phyloP scores from a whole-genome alignment of 2,329 filamentous ascomycete species.

The Neurospora sp. region DNA sequence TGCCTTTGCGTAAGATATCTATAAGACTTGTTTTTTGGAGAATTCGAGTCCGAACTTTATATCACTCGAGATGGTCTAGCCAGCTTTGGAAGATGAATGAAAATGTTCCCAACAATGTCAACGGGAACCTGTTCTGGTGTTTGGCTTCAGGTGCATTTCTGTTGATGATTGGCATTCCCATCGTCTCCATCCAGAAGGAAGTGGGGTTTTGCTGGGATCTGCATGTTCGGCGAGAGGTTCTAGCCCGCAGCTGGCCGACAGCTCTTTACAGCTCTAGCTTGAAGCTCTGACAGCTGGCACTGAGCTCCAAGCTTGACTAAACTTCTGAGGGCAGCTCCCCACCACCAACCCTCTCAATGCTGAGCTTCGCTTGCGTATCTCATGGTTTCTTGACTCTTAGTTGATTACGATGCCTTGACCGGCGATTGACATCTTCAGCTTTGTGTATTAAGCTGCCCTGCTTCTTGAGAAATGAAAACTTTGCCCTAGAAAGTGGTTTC shows the following conservation, averaged over 20 bases:
- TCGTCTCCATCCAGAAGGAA: background rate
- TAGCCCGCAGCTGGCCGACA: background rate
- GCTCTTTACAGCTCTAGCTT: background rate
- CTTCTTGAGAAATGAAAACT: background rate
- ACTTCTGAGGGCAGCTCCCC: background rate
- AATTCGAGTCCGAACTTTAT: background rate
- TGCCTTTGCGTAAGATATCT: background rate
- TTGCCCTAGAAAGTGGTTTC: background rate
- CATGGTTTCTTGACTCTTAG: background rate
- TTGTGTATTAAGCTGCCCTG: background rate
- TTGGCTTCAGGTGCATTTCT: background rate
- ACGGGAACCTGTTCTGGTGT: background rate
- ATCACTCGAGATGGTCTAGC: background rate
- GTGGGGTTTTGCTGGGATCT: background rate
- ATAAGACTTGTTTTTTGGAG: background rate
- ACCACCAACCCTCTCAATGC: background rate
- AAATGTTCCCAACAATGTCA: background rate
- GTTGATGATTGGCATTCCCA: background rate
- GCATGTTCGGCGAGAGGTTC: background rate
- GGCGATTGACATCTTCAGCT: background rate
- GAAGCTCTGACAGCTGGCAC: background rate
- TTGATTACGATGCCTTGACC: background rate
- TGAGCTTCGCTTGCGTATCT: background rate
- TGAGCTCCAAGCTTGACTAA: background rate
- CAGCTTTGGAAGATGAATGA: background rate